Conservation (phyloP, 2,329 filamentous ascomycete species). For the Aspergillus quadricinctus region DNA sequence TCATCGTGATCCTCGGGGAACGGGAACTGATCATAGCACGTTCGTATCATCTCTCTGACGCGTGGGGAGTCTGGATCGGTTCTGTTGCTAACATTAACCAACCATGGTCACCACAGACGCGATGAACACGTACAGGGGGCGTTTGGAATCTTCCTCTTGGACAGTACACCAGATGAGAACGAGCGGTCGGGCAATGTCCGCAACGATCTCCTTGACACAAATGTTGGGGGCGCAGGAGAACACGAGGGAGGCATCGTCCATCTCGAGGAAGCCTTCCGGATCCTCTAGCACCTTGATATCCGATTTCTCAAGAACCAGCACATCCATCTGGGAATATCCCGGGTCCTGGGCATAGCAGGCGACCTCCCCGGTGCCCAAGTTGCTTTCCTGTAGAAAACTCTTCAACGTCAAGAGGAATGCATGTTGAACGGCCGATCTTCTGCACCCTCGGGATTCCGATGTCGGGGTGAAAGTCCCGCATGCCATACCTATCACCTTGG, state of each 20-base stretch:
- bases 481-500: slow-evolving; percentile 1
- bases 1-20: too few relatives aligned
- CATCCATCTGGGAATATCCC: slow-evolving; percentile 13
- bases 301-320: slow-evolving; percentile 6
- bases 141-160: not conserved
- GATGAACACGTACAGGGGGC: too few relatives aligned
- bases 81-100: too few relatives aligned
- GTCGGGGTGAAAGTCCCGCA: not conserved
- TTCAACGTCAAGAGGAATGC: slow-evolving; percentile 4
- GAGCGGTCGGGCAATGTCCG: slow-evolving; percentile 32
- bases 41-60: too few relatives aligned
- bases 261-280: slow-evolving; percentile 30
- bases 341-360: slow-evolving; percentile 22
- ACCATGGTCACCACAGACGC: too few relatives aligned
- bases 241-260: slow-evolving; percentile 32
- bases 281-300: slow-evolving; percentile 23
- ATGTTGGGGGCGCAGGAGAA: slow-evolving; percentile 28
- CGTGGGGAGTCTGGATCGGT: too few relatives aligned
- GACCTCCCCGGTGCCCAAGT: not conserved
- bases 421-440: slow-evolving; percentile 5
- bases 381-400: not conserved
- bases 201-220: slow-evolving; percentile 35
- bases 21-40: too few relatives aligned
- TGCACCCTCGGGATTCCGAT: not conserved
- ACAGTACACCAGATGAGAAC: slow-evolving; percentile 21